Evolutionary conservation across 371 early-diverging fungal species (phyloP), one percentile per base, ranked within the genome.

Genomic region (Mortierella sp.): DNA sequence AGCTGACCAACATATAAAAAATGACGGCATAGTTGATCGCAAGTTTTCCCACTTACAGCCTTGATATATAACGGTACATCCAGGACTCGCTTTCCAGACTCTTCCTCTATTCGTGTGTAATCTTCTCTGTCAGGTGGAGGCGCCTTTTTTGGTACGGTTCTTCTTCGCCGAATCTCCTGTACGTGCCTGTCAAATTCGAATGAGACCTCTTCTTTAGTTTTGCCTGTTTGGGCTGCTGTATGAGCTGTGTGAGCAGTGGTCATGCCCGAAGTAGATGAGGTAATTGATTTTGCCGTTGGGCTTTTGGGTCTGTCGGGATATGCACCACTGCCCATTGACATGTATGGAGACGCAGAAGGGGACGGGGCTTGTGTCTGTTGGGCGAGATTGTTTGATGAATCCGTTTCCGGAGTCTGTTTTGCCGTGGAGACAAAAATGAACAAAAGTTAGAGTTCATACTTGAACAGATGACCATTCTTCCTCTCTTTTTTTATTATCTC

Each of bases 131-230:
- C 81, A 3, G 81, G 81, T 17, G 54, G 47, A 6, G 71, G 75
- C 2, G 59, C 61, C 37, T 32, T 65, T 34, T 61, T 74, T 1
- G 40, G 45, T 5, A 49, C 64, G 9, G 81, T 80, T 45, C 81
- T 70, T 26, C 81, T 49, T 40, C 81, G 58, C 3, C 81, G 75
- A 29, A 80, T 80, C 62, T 80, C 81, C 45, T 80, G 81, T 19
- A 80, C 81, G 26, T 80, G 81, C 55, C 81, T 56, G 32, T 80
- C 81, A 43, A 80, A 80, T 23, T 80, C 68, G 53, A 80, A 80
- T 0, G 81, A 63, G 23, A 80, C 53, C 34, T 80, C 81, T 19
- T 74, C 71, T 7, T 74, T 60, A 9, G 37, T 73, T 15, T 34
- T 19, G 17, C 10, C 64, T 0, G 72, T 45, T 2, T 32, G 60